Base-by-base conservation (phyloP, 2,329 filamentous ascomycete genomes). In the Fusarium phyllophilum region DNA sequence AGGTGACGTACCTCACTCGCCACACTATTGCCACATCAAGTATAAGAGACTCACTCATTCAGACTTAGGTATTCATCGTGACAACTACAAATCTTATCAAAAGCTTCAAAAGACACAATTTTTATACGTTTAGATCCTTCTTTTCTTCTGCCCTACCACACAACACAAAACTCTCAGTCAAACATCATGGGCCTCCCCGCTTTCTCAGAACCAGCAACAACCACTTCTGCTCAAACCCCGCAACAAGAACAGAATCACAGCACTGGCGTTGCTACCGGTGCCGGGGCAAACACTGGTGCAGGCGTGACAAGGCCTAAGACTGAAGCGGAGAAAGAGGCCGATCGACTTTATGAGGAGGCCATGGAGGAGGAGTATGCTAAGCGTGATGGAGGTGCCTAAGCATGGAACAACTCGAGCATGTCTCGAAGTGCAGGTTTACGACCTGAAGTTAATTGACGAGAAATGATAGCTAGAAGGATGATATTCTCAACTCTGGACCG, bases 301-400 rank as follows among this genome's bases (percentile, higher is more conserved):
- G 86, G 85, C 4, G 81, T 78, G 10, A 85, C 84, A 18, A 77
- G 85, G 63, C 79, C 83, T 44, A 88, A 88, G 82, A 88, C 86
- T 2, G 84, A 85, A 54, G 85, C 81, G 7, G 86, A 88, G 79
- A 70, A 83, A 64, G 85, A 87, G 73, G 87, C 87, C 4, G 87
- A 89, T 72, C 78, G 83, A 31, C 63, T 83, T 45, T 89, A 89
- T 59, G 86, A 88, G 68, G 86, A 88, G 79, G 79, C 81, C 8
- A 88, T 89, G 78, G 87, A 89, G 81, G 87, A 89, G 48, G 86
- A 88, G 79, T 89, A 88, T 70, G 87, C 86, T 49, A 89, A 88
- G 83, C 79, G 86, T 42, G 87, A 88, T 58, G 87, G 87, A 12
- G 87, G 87, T 34, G 83, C 85, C 22, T 88, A 56, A 66, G 67